phyloP scores from a whole-genome alignment of 2,329 filamentous ascomycete species.

The Colletotrichum australisinense region DNA sequence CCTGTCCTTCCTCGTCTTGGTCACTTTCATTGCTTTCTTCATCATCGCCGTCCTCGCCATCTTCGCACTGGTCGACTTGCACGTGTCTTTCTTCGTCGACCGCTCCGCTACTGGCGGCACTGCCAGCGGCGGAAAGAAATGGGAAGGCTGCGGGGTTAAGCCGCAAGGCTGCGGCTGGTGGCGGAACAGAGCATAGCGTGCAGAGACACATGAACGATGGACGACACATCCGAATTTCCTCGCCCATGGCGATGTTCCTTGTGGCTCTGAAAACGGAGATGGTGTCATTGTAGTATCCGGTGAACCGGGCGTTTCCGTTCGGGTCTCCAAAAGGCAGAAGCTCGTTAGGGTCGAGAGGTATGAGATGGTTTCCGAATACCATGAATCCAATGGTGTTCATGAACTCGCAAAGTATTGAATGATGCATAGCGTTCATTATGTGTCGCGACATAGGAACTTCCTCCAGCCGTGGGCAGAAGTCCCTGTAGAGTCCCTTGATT shows the following conservation, averaged over 20 bases:
- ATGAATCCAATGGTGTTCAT: slow-evolving; percentile 3
- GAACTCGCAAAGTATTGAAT: background rate
- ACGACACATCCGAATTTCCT: background rate
- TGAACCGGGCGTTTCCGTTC: background rate
- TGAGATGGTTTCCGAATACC: background rate
- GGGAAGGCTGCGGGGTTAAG: background rate
- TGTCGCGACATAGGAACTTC: background rate
- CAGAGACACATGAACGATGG: background rate
- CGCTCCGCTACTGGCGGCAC: too few relatives aligned
- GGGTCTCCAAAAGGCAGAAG: background rate
- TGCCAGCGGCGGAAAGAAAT: background rate
- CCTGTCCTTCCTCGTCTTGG: background rate
- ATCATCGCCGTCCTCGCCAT: background rate
- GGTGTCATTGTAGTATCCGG: background rate
- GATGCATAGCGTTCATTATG: background rate
- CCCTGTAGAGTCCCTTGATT: background rate
- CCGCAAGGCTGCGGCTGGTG: background rate
- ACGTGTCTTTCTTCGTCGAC: background rate
- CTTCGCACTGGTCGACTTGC: background rate
- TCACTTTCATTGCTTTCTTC: background rate
- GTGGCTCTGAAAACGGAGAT: background rate
- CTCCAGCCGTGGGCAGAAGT: background rate
- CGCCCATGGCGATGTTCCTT: background rate
- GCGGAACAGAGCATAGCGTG: background rate
- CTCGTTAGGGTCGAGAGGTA: background rate